phyloP scores from a whole-genome alignment of 75 land plant species.

The Azolla pinnata region DNA sequence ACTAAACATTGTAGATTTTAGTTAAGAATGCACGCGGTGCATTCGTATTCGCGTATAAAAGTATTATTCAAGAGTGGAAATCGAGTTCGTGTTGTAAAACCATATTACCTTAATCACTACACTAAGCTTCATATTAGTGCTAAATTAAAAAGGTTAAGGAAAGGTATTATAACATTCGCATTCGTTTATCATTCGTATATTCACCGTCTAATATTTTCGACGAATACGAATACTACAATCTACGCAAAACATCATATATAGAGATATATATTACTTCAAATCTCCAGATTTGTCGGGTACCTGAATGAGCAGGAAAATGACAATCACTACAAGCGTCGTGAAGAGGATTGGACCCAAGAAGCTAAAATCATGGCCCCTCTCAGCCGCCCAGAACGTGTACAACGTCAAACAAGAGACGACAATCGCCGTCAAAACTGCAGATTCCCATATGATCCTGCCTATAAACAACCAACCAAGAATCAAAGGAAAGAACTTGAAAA shows the following conservation, averaged over 20 bases:
- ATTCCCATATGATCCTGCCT: slow-evolving; percentile 44
- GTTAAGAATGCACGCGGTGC: too few species aligned
- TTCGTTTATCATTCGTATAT: too few species aligned
- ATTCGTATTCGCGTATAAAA: too few species aligned
- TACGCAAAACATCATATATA: background rate
- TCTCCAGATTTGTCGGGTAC: slow-evolving; percentile 17
- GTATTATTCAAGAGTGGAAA: too few species aligned
- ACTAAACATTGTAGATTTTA: too few species aligned
- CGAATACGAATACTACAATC: background rate
- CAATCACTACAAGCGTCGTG: slow-evolving; percentile 41
- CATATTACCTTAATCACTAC: too few species aligned
- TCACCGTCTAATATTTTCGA: too few species aligned
- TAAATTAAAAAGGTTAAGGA: too few species aligned
- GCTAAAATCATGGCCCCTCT: slow-evolving; percentile 40
- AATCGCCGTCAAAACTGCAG: slow-evolving; percentile 34
- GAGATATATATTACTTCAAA: background rate
- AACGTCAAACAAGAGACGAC: slow-evolving; percentile 37
- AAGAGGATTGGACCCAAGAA: slow-evolving; percentile 58
- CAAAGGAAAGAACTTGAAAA: background rate
- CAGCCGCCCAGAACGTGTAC: slow-evolving; percentile 56
- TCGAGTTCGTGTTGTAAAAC: too few species aligned
- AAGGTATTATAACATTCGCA: too few species aligned
- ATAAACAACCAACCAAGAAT: background rate
- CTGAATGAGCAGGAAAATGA: slow-evolving; percentile 62
- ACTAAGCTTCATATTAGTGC: too few species aligned